Conservation (phyloP, 2,329 filamentous ascomycete species). For the Zalaria obscura region DNA sequence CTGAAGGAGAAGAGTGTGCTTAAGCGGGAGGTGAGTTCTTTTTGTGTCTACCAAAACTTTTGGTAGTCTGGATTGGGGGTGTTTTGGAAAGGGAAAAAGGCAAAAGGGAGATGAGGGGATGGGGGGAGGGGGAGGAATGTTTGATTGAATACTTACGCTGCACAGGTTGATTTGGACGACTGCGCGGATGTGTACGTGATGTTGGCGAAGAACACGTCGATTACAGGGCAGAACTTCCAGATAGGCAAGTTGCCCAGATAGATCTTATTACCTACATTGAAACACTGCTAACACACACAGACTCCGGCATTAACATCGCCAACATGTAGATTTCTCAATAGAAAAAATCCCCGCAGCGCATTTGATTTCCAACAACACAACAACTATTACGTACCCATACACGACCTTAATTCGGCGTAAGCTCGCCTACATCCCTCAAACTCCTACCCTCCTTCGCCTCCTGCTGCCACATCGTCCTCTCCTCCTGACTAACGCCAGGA, state of each 20-base stretch:
- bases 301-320: conserved; percentile 4
- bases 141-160: not conserved
- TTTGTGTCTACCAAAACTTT: not conserved
- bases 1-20: conserved; percentile 44
- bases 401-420: too few species aligned
- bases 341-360: too few species aligned
- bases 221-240: conserved; percentile 32
- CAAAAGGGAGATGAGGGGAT: not conserved
- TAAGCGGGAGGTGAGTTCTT: conserved; percentile 38
- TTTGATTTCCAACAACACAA: too few species aligned
- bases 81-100: too few species aligned
- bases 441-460: conserved; percentile 25
- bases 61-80: not conserved
- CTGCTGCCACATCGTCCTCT: conserved; percentile 40
- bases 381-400: too few species aligned
- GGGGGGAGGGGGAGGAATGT: not conserved
- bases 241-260: conserved; percentile 37
- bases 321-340: conserved; percentile 1
- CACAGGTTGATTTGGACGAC: conserved; percentile 36
- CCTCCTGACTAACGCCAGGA: conserved; percentile 38
- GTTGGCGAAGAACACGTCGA: conserved; percentile 38
- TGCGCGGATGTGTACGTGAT: conserved; percentile 42
- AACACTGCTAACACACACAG: conserved; percentile 22
- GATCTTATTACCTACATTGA: conserved; percentile 32
- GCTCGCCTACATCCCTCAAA: conserved; percentile 5